These are phyloP conservation scores for Hyparrhenia diplandra DNA, from an alignment of 176 grass and related monocot species.

Conservation along the genomic window DNA sequence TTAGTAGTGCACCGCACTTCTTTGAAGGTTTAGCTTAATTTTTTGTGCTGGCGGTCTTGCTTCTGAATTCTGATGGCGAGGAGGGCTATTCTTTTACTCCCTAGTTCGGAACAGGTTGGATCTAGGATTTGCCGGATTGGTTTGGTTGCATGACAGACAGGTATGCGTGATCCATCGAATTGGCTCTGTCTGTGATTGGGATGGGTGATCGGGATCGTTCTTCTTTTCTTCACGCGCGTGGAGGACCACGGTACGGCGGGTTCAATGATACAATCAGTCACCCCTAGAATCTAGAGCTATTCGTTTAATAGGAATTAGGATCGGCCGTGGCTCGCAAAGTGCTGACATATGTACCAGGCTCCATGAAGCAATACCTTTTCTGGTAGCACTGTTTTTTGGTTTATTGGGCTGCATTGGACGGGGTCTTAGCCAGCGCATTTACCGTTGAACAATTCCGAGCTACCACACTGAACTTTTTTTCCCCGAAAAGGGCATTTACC, in stretches of 20 bases:
- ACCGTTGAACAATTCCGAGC: no score
- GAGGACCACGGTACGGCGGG: neutral
- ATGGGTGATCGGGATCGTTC: conserved; percentile 9
- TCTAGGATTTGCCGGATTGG: neutral
- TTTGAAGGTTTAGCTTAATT: neutral
- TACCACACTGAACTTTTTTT: no score
- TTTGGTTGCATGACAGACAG: neutral
- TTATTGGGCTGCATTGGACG: neutral
- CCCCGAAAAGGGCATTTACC: no score
- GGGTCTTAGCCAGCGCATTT: neutral
- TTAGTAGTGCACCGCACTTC: conserved; percentile 14
- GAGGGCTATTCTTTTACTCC: neutral
- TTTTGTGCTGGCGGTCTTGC: neutral
- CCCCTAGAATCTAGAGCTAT: neutral
- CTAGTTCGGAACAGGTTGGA: neutral
- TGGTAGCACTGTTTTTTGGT: neutral
- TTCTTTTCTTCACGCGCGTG: neutral
- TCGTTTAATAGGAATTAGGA: neutral
- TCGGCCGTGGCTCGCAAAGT: neutral
- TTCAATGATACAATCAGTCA: neutral
- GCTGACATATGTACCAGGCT: neutral
- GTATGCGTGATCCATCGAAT: conserved; percentile 17
- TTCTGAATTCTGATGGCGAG: neutral
- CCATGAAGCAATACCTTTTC: neutral
- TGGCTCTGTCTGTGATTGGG: conserved; percentile 17